Evolutionary conservation across 1,284 basidiomycete species (phyloP).

Genomic region (Cryptococcus sp.): DNA sequence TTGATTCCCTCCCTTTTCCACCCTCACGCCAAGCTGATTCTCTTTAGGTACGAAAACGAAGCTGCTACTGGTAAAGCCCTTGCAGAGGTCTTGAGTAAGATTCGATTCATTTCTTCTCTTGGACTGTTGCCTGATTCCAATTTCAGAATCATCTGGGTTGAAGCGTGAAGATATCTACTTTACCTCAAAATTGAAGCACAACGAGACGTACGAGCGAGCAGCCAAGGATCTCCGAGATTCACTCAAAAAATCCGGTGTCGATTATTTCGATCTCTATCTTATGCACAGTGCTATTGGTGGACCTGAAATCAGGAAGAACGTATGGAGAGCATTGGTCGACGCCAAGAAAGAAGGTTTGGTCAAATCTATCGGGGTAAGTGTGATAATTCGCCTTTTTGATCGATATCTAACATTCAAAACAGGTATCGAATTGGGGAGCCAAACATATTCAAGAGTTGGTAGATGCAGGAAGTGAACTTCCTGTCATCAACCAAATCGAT

Average conservation of each 20-base stretch:
- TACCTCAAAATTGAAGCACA: conserved; percentile 64
- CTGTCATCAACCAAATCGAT: conserved; percentile 48
- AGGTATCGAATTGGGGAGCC: conserved; percentile 49
- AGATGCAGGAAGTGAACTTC: conserved; percentile 37
- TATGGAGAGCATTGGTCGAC: conserved; percentile 48
- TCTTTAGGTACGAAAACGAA: conserved; percentile 66
- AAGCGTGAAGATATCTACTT: conserved; percentile 59
- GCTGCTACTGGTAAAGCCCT: conserved; percentile 59
- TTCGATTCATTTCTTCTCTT: background rate
- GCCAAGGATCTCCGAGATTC: conserved; percentile 56
- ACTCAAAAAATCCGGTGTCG: conserved; percentile 55
- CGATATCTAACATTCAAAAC: background rate
- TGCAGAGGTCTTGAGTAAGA: conserved; percentile 53
- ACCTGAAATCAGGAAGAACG: conserved; percentile 41
- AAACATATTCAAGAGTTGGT: conserved; percentile 52
- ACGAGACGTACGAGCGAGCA: conserved; percentile 55
- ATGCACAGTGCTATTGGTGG: conserved; percentile 51
- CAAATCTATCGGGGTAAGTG: conserved; percentile 48
- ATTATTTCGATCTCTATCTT: conserved; percentile 48
- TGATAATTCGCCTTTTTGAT: background rate
- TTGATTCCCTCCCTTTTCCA: background rate
- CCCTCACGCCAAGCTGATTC: background rate
- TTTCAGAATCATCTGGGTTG: conserved; percentile 1
- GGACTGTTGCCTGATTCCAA: background rate
- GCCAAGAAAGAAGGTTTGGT: conserved; percentile 47